These are phyloP conservation scores for Oryza nivara DNA, from an alignment of 176 grass and related monocot species.

Conservation along the genomic window DNA sequence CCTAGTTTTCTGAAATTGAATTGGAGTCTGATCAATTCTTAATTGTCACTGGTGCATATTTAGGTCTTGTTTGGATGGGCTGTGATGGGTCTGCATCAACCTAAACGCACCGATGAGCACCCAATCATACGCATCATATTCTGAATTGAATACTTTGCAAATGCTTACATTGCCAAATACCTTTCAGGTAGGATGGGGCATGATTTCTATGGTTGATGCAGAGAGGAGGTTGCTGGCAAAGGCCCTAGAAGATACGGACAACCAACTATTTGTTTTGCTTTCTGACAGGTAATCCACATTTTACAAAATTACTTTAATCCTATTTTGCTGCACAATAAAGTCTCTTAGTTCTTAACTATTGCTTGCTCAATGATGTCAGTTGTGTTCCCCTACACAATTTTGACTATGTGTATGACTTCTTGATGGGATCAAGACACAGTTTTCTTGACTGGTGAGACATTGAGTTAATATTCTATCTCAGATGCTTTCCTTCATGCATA, in stretches of 20 bases:
- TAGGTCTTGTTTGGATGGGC: neutral
- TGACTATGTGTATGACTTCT: constrained; percentile 84
- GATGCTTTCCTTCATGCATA: constrained; percentile 11
- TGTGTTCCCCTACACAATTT: constrained; percentile 92
- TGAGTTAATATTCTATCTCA: constrained; percentile 18
- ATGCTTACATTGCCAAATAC: neutral
- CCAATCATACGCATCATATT: neutral
- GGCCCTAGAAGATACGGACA: constrained; percentile 75
- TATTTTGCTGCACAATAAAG: constrained; percentile 2
- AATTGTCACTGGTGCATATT: neutral
- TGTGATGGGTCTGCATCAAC: neutral
- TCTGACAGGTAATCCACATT: constrained; percentile 70
- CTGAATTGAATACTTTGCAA: neutral
- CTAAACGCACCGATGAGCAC: neutral
- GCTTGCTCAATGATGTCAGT: constrained; percentile 47
- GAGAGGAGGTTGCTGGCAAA: constrained; percentile 85
- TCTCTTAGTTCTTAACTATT: constrained; percentile 18
- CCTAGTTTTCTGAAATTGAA: neutral
- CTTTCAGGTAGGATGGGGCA: constrained; percentile 77
- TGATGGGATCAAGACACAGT: constrained; percentile 74
- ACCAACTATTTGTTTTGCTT: constrained; percentile 90
- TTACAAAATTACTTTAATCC: neutral
- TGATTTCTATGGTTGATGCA: constrained; percentile 90
- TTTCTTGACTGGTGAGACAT: constrained; percentile 71
- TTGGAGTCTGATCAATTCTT: neutral